Percentiles rank a stretch among this genome's conserved stretches.
These are phyloP conservation scores for Fusarium brachygibbosum DNA, from an alignment of 2,329 filamentous ascomycete species.

Conservation along the genomic window DNA sequence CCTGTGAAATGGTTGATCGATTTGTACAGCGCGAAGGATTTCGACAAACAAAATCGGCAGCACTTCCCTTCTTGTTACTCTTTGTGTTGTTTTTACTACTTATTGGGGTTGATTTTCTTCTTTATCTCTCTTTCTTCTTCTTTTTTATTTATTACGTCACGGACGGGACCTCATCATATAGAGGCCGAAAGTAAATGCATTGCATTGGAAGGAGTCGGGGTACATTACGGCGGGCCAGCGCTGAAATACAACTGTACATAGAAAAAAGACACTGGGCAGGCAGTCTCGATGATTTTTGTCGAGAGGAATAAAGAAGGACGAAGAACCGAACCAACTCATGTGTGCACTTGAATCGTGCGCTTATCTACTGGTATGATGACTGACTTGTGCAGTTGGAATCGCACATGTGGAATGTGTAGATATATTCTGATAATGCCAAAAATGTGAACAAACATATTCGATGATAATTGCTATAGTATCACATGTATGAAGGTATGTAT, in stretches of 20 bases:
- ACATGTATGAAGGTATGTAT: neutral
- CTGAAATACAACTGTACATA: slow-evolving; percentile 49
- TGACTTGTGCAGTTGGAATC: neutral
- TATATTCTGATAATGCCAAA: neutral
- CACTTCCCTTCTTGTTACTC: slow-evolving; percentile 32
- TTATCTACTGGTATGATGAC: neutral
- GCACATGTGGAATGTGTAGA: slow-evolving; percentile 16
- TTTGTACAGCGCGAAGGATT: slow-evolving; percentile 26
- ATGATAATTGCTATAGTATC: neutral
- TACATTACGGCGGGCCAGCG: slow-evolving; percentile 45
- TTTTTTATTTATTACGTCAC: slow-evolving; percentile 22
- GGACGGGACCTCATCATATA: slow-evolving; percentile 33
- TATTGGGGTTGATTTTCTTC: slow-evolving; percentile 3
- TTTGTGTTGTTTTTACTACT: slow-evolving; percentile 25
- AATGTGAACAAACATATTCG: neutral
- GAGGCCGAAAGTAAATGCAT: slow-evolving; percentile 47
- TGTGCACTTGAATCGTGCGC: neutral
- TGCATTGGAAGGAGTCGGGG: slow-evolving; percentile 50
- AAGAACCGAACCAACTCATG: slow-evolving; percentile 25
- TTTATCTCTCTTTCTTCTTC: slow-evolving; percentile 10
- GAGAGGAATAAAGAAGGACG: slow-evolving; percentile 33
- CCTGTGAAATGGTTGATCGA: slow-evolving; percentile 19
- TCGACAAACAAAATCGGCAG: slow-evolving; percentile 30
- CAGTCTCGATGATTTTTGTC: slow-evolving; percentile 29
- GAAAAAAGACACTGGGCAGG: slow-evolving; percentile 45